Evolutionary conservation across 164 flowering plant species (phyloP).

Genomic region (Magnolia officinalis): DNA sequence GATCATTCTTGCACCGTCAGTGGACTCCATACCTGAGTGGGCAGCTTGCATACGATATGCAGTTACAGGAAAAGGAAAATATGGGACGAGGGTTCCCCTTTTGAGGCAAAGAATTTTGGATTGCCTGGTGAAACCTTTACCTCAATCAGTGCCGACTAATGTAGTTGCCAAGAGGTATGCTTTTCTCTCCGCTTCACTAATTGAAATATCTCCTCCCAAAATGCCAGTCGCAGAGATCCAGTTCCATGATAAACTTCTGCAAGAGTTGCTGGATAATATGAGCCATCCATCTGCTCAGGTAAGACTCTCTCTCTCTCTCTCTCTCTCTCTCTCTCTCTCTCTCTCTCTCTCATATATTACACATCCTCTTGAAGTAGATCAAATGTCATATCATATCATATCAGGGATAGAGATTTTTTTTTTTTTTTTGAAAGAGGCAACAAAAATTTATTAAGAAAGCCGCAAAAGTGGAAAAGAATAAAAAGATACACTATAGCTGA

Average conservation of each 20-base stretch:
- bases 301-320: slow-evolving; percentile 19
- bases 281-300: slow-evolving; percentile 95
- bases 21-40: slow-evolving; percentile 97
- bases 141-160: slow-evolving; percentile 63
- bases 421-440: no score
- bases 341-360: neutral
- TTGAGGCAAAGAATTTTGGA: slow-evolving; percentile 72
- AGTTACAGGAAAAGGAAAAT: slow-evolving; percentile 92
- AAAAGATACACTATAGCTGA: neutral
- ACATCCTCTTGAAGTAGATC: no score
- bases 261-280: slow-evolving; percentile 78
- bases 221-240: slow-evolving; percentile 64
- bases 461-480: neutral
- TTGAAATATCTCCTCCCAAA: slow-evolving; percentile 71
- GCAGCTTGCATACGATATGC: slow-evolving; percentile 95
- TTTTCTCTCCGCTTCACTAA: slow-evolving; percentile 81
- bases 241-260: slow-evolving; percentile 61
- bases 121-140: slow-evolving; percentile 71
- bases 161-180: slow-evolving; percentile 83
- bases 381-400: no score
- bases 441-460: no score
- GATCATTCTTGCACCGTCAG: slow-evolving; percentile 67
- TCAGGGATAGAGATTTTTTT: no score
- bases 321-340: no score
- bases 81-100: slow-evolving; percentile 74